A percentile compares a stretch with the other conserved stretches of the same genome.
These are phyloP conservation scores for Ormosia emarginata DNA, from an alignment of 306 rosid genomes.

Conservation along the genomic window DNA sequence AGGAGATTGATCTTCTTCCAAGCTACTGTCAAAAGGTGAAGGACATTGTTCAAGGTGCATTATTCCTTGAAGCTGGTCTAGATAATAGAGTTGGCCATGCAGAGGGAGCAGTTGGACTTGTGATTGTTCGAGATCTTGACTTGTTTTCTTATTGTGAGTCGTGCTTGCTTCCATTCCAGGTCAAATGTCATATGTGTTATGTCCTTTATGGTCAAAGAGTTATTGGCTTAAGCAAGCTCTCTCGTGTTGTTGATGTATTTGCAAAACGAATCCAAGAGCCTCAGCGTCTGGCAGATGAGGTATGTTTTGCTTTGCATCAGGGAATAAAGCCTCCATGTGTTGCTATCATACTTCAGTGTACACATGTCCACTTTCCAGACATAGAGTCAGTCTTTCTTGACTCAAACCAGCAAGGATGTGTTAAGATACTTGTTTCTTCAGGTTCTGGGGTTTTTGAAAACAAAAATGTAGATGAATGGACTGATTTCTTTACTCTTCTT, in stretches of 20 bases:
- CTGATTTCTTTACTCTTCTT: slow-evolving; percentile 70
- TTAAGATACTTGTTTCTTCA: slow-evolving; percentile 56
- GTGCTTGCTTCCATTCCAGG: slow-evolving; percentile 93
- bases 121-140: slow-evolving; percentile 86
- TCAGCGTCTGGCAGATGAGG: slow-evolving; percentile 46
- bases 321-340: slow-evolving; percentile 91
- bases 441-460: slow-evolving; percentile 79
- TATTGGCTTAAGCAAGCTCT: slow-evolving; percentile 89
- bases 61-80: slow-evolving; percentile 92
- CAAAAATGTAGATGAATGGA: slow-evolving; percentile 56
- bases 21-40: slow-evolving; percentile 74
- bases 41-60: slow-evolving; percentile 88
- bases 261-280: slow-evolving; percentile 61
- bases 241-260: slow-evolving; percentile 64
- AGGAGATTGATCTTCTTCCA: slow-evolving; percentile 26
- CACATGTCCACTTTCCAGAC: slow-evolving; percentile 69
- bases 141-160: slow-evolving; percentile 92
- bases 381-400: slow-evolving; percentile 59
- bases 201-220: slow-evolving; percentile 82
- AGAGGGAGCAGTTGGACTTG: slow-evolving; percentile 95
- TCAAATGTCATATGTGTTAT: slow-evolving; percentile 88
- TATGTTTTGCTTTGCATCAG: slow-evolving; percentile 45
- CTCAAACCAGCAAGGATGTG: slow-evolving; percentile 64
- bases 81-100: slow-evolving; percentile 78
- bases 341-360: slow-evolving; percentile 66